Conservation (phyloP, 345 rosid species). For the Murraya koenigii region DNA sequence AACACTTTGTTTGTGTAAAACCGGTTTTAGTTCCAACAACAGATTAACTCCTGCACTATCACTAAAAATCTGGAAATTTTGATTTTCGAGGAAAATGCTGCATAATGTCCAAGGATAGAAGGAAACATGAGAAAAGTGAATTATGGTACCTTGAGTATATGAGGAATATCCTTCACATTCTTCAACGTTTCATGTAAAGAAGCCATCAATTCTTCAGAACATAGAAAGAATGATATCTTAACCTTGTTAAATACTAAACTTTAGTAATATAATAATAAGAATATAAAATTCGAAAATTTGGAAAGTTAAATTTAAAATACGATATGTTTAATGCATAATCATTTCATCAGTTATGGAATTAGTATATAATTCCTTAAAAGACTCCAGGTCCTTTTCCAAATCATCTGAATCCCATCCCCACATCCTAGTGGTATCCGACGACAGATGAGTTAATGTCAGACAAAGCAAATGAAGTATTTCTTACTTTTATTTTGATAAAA, state of each 20-base stretch:
- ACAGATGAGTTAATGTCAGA: constrained; percentile 7
- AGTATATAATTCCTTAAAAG: not conserved
- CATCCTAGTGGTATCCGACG: not conserved
- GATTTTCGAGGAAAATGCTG: not conserved
- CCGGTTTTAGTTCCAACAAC: not conserved
- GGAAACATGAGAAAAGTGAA: constrained; percentile 5
- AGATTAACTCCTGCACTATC: not conserved
- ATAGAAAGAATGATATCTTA: constrained; percentile 83
- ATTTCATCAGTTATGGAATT: not conserved
- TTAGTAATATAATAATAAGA: not conserved
- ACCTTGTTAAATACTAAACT: constrained; percentile 38
- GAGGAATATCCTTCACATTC: constrained; percentile 80
- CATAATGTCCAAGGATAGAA: constrained; percentile 6
- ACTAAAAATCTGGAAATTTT: constrained; percentile 1
- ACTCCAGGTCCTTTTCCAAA: not conserved
- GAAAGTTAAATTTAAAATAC: not conserved
- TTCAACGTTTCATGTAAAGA: constrained; percentile 83
- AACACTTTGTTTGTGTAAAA: not conserved
- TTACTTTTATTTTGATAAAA: not conserved
- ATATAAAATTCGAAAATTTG: not conserved
- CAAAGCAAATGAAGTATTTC: constrained; percentile 17
- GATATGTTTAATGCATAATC: not conserved
- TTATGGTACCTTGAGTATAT: constrained; percentile 63
- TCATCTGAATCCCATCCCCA: not conserved
- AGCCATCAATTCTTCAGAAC: constrained; percentile 76